A percentile compares a stretch with the other conserved stretches of the same genome.
phyloP scores from a whole-genome alignment of 2,329 filamentous ascomycete species.

The Pseudogymnoascus sp. region DNA sequence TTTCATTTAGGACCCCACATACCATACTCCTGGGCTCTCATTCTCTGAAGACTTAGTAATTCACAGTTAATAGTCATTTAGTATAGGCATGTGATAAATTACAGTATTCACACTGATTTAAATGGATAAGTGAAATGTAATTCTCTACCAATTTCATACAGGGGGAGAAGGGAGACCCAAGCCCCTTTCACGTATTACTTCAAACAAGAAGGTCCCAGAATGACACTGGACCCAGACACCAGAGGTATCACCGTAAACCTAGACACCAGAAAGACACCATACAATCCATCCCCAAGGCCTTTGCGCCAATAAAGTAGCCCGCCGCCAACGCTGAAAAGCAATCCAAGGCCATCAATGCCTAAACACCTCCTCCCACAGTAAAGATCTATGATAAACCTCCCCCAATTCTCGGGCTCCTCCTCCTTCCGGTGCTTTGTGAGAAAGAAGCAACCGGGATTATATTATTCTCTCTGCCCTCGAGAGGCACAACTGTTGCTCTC shows the following conservation, averaged over 20 bases:
- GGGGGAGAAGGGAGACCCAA: neutral
- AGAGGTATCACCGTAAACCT: neutral
- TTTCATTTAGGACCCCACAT: neutral
- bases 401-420: slow-evolving; percentile 23
- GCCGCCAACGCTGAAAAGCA: neutral
- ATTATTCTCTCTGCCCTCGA: slow-evolving; percentile 38
- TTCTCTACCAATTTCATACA: neutral
- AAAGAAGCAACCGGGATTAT: slow-evolving; percentile 13
- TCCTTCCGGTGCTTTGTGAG: slow-evolving; percentile 23
- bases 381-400: neutral
- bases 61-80: neutral
- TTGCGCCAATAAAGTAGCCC: slow-evolving; percentile 4
- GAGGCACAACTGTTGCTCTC: slow-evolving; percentile 31
- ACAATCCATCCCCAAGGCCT: neutral
- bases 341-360: neutral
- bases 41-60: neutral
- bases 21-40: neutral
- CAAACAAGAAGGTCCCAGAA: neutral
- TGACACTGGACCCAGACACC: neutral
- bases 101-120: neutral
- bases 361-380: neutral
- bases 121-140: neutral
- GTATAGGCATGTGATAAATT: neutral
- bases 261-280: slow-evolving; percentile 4
- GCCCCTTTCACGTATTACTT: slow-evolving; percentile 4